Conservation (phyloP, 2,329 filamentous ascomycete species). For the Pseudopyrenochaeta lycopersici region DNA sequence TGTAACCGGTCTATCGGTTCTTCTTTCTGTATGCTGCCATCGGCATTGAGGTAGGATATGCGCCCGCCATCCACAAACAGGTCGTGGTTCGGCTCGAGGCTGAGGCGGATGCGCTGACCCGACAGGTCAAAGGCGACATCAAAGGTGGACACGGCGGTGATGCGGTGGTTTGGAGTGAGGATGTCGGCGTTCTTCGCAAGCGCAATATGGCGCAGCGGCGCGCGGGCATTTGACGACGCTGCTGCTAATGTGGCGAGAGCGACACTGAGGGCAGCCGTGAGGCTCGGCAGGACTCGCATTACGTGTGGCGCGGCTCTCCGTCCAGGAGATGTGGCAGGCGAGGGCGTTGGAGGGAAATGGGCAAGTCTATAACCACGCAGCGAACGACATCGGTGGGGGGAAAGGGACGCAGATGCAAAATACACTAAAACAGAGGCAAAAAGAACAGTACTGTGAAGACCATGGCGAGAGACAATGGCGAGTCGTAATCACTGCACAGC, state of each 20-base stretch:
- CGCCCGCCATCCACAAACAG: conserved; percentile 80
- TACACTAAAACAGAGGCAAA: conserved; percentile 7
- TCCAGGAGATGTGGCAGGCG: conserved; percentile 26
- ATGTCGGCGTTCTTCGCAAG: conserved; percentile 78
- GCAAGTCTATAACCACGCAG: conserved; percentile 24
- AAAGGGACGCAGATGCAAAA: conserved; percentile 9
- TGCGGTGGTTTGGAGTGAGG: conserved; percentile 78
- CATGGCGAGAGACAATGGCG: conserved; percentile 22
- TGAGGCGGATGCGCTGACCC: conserved; percentile 74
- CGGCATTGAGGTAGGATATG: conserved; percentile 74
- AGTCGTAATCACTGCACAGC: conserved; percentile 37
- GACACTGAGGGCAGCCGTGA: conserved; percentile 27
- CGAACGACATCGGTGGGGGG: conserved; percentile 42
- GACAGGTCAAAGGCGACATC: conserved; percentile 81
- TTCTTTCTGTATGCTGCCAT: conserved; percentile 73
- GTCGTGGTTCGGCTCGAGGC: conserved; percentile 89
- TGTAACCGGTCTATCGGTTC: conserved; percentile 76
- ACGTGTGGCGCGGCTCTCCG: conserved; percentile 32
- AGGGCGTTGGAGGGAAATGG: conserved; percentile 7
- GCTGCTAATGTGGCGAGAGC: conserved; percentile 34
- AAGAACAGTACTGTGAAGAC: conserved; percentile 15
- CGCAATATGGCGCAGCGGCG: conserved; percentile 78
- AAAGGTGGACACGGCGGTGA: conserved; percentile 84
- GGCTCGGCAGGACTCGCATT: conserved; percentile 40
- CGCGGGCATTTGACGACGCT: conserved; percentile 60